phyloP scores from a whole-genome alignment of 2,329 filamentous ascomycete genomes.

The Exophiala xenobiotica region DNA sequence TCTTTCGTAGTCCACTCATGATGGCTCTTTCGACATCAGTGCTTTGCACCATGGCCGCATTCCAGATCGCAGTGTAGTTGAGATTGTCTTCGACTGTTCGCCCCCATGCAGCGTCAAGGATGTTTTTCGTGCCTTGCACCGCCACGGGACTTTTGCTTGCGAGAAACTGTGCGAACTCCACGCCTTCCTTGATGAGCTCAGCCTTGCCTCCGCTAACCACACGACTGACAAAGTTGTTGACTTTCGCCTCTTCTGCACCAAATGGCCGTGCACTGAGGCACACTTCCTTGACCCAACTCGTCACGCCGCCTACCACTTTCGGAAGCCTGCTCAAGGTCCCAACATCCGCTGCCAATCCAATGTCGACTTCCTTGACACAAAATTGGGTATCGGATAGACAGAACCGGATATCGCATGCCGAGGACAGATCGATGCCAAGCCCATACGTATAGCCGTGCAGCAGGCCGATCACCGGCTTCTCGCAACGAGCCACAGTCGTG shows the following conservation, averaged over 20 bases:
- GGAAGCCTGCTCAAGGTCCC: conserved; percentile 49
- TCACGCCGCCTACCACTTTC: conserved; percentile 45
- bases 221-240: conserved; percentile 45
- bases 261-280: conserved; percentile 46
- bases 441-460: conserved; percentile 78
- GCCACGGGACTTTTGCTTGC: conserved; percentile 84
- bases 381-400: conserved; percentile 40
- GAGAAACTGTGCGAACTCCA: conserved; percentile 65
- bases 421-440: conserved; percentile 66
- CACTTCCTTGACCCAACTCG: conserved; percentile 51
- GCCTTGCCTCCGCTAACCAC: conserved; percentile 52
- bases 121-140: conserved; percentile 81
- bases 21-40: conserved; percentile 73
- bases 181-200: conserved; percentile 60
- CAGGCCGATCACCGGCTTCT: conserved; percentile 85
- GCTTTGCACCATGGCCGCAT: conserved; percentile 77
- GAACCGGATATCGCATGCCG: conserved; percentile 45
- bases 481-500: conserved; percentile 74
- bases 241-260: conserved; percentile 44
- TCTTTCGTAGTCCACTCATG: conserved; percentile 73
- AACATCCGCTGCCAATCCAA: conserved; percentile 50
- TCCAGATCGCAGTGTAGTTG: conserved; percentile 85
- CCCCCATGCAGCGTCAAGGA: conserved; percentile 79
- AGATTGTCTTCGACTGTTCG: conserved; percentile 76
- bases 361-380: conserved; percentile 51